Evolutionary conservation across 345 rosid species (phyloP), one percentile per base, ranked within the genome.

Genomic region (Bruguiera sexangula): DNA sequence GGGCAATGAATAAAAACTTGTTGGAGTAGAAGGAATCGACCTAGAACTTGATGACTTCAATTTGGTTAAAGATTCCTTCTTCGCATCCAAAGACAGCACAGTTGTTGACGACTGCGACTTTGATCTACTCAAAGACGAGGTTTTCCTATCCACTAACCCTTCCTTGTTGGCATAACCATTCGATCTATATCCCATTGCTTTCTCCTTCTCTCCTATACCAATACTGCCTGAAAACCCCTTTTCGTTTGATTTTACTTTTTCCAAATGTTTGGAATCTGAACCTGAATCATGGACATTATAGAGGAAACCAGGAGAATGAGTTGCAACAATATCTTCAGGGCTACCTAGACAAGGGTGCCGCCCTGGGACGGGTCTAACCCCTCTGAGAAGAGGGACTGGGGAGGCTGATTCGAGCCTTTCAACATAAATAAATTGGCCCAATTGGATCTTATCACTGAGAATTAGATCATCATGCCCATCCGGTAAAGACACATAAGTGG

Each of bases 281-380:
- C 48, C 37, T 27, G 83, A 75, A 62, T 72, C 67, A 72, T 73
- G 79, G 62, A 58, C 52, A 79, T 80, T 79, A 32, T 60, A 84
- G 18, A 92, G 93, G 52, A 95, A 95, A 52, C 91, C 96, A 24
- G 74, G 86, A 0, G 96, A 81, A 48, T 80, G 86, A 66, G 97
- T 85, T 46, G 96, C 99, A 66, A 86, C 97, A 70, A 95, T 92
- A 76, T 95, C 99, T 78, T 89, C 96, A 29, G 99, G 99, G 82
- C 72, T 80, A 26, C 99, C 99, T 43, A 95, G 86, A 77, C 99
- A 95, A 21, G 92, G 86, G 75, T 89, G 99, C 70, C 99, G 81
- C 54, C 99, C 99, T 4, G 99, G 99, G 62, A 95, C 82, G 1
- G 99, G 99, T 78, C 96, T 86, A 75, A 95, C 97, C 73, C 99